Evolutionary conservation across 768 basidiomycete genomes (phyloP).

Genomic region (Cystofilobasidium ferigula): DNA sequence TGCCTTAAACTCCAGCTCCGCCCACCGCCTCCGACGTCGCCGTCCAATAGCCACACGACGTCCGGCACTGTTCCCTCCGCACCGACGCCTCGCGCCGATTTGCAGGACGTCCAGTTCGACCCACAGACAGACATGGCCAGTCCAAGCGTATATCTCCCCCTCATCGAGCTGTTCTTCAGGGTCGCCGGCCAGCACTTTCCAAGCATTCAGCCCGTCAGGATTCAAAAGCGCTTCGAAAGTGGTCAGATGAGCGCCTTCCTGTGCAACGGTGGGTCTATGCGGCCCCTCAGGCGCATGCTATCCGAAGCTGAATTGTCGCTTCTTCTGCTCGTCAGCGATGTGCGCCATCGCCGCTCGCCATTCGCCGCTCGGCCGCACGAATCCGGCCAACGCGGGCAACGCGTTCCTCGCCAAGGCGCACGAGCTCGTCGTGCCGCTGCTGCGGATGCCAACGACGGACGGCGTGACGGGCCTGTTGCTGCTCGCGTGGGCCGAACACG

Average conservation of each 20-base stretch:
- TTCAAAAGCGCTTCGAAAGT: slow-evolving; percentile 31
- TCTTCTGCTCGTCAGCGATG: slow-evolving; percentile 23
- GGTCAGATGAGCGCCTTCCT: slow-evolving; percentile 36
- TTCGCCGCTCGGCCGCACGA: slow-evolving; percentile 24
- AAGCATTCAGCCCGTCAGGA: slow-evolving; percentile 27
- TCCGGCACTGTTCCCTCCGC: background rate
- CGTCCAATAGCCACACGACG: background rate
- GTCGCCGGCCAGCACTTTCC: slow-evolving; percentile 36
- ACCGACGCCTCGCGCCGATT: background rate
- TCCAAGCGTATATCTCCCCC: slow-evolving; percentile 31
- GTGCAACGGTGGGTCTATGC: slow-evolving; percentile 27
- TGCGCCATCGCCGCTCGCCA: slow-evolving; percentile 34
- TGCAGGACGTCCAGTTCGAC: slow-evolving; percentile 31
- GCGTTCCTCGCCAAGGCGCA: slow-evolving; percentile 38
- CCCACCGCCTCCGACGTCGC: slow-evolving; percentile 13
- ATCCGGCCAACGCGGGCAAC: slow-evolving; percentile 29
- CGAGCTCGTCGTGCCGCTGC: slow-evolving; percentile 32
- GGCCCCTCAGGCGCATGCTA: background rate
- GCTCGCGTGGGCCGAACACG: slow-evolving; percentile 35
- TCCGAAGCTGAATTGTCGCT: background rate
- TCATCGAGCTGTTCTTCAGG: slow-evolving; percentile 33
- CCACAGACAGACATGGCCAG: slow-evolving; percentile 31
- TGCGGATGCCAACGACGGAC: slow-evolving; percentile 36
- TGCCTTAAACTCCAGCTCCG: slow-evolving; percentile 34
- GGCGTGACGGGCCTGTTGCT: slow-evolving; percentile 33